Evolutionary conservation across 1,139 yeast genomes (phyloP), one percentile per base, ranked within the genome.

Genomic region (Taphrina confusa): DNA sequence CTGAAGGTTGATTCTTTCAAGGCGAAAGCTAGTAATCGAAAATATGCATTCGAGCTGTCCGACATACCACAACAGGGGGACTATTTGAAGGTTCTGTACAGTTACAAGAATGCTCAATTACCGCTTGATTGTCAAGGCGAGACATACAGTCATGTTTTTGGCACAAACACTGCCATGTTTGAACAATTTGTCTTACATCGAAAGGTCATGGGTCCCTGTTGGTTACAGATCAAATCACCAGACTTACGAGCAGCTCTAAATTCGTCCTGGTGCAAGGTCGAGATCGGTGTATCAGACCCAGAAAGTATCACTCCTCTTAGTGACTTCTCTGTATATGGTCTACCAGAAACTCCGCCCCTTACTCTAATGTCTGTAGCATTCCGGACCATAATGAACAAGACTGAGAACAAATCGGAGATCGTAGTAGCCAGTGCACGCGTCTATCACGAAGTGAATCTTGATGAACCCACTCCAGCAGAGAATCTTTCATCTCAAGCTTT

Each of bases 121-220:
- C 94, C 95, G 1, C 66, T 83, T 0, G 84, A 82, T 61, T 71
- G 85, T 34, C 82, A 81, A 64, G 96, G 97, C 62, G 83, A 81
- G 58, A 87, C 95, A 0, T 91, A 87, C 70, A 75, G 79, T 22
- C 86, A 81, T 63, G 88, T 89, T 2, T 90, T 91, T 74, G 98
- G 98, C 50, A 78, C 89, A 3, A 81, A 79, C 63, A 74, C 94
- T 1, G 79, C 80, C 62, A 77, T 88, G 40, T 90, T 92, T 72
- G 98, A 92, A 74, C 80, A 89, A 12, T 89, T 92, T 73, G 95
- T 89, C 11, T 70, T 90, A 30, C 88, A 86, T 70, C 80, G 87
- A 67, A 84, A 85, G 66, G 79, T 92, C 44, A 90, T 90, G 96
- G 99, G 99, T 4, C 99, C 99, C 1, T 90, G 98, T 70, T 92